Evolutionary conservation across 2,329 filamentous ascomycete genomes (phyloP).

Genomic region (Xylariaceae sp.): DNA sequence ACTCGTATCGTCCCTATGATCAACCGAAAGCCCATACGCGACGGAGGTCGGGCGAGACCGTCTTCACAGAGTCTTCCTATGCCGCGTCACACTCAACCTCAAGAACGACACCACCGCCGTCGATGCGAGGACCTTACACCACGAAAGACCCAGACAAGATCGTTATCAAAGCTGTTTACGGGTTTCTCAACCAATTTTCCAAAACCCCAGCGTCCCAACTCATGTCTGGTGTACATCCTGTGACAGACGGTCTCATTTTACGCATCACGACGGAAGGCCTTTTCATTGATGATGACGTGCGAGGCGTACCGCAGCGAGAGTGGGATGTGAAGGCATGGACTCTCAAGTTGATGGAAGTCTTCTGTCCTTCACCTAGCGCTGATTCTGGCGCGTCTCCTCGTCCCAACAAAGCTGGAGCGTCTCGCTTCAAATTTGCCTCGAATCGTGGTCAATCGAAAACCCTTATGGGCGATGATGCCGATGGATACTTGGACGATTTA

Average conservation of each 20-base stretch:
- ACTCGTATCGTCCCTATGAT: conserved; percentile 77
- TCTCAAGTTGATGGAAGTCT: conserved; percentile 86
- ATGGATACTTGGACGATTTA: conserved; percentile 59
- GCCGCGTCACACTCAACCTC: conserved; percentile 79
- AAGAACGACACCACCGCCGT: conserved; percentile 77
- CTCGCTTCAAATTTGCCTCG: conserved; percentile 43
- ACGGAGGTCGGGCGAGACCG: conserved; percentile 63
- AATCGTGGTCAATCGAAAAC: conserved; percentile 48
- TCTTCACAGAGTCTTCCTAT: conserved; percentile 82
- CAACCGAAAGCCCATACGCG: conserved; percentile 55
- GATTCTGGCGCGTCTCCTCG: conserved; percentile 41
- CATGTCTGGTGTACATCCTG: conserved; percentile 74
- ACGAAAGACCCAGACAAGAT: conserved; percentile 95
- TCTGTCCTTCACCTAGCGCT: conserved; percentile 64
- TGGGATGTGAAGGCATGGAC: conserved; percentile 99
- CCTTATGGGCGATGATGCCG: conserved; percentile 61
- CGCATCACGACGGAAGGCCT: conserved; percentile 90
- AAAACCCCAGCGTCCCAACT: conserved; percentile 89
- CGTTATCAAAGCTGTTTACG: conserved; percentile 87
- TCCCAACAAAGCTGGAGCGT: conserved; percentile 45
- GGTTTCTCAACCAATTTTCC: conserved; percentile 84
- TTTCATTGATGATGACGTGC: conserved; percentile 95
- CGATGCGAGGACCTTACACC: conserved; percentile 71
- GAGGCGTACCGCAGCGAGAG: conserved; percentile 87
- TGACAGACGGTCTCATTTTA: conserved; percentile 88